phyloP scores from a whole-genome alignment of 352 stramenopile species.

The Globisporangium paroecandrum region DNA sequence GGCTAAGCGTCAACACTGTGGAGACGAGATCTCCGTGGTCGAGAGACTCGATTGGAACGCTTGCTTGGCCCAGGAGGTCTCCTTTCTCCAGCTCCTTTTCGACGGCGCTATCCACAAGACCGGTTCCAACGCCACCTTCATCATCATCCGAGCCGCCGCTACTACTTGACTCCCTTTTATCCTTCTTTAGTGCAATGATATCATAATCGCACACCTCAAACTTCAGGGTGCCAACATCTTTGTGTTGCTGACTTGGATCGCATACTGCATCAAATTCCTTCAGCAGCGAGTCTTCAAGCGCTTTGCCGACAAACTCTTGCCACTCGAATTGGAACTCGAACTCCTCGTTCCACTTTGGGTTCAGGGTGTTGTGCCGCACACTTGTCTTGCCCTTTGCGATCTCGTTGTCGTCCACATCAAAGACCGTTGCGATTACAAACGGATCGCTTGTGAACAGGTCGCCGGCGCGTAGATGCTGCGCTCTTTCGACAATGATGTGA shows the following conservation, averaged over 20 bases:
- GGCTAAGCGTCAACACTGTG: slow-evolving; percentile 29
- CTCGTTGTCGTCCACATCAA: slow-evolving; percentile 27
- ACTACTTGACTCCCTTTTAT: slow-evolving; percentile 5
- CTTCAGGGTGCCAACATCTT: neutral
- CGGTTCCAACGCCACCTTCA: neutral
- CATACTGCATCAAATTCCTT: neutral
- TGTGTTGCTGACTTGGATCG: neutral
- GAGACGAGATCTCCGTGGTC: slow-evolving; percentile 39
- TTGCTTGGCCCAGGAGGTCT: slow-evolving; percentile 48
- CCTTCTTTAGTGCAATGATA: slow-evolving; percentile 19
- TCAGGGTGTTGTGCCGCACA: slow-evolving; percentile 46
- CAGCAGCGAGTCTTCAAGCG: neutral
- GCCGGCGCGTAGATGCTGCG: slow-evolving; percentile 38
- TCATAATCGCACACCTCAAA: slow-evolving; percentile 44
- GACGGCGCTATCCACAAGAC: neutral
- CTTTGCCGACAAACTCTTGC: slow-evolving; percentile 1
- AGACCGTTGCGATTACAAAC: slow-evolving; percentile 39
- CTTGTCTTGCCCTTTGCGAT: slow-evolving; percentile 44
- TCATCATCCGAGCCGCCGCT: slow-evolving; percentile 15
- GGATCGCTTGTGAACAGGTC: slow-evolving; percentile 66
- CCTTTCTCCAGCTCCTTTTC: slow-evolving; percentile 9
- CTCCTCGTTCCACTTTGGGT: slow-evolving; percentile 73
- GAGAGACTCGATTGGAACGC: slow-evolving; percentile 37
- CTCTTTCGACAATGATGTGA: slow-evolving; percentile 51
- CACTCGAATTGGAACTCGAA: slow-evolving; percentile 39